These are phyloP conservation scores for Hanseniaspora lindneri DNA, from an alignment of 805 yeast species.

Conservation along the genomic window DNA sequence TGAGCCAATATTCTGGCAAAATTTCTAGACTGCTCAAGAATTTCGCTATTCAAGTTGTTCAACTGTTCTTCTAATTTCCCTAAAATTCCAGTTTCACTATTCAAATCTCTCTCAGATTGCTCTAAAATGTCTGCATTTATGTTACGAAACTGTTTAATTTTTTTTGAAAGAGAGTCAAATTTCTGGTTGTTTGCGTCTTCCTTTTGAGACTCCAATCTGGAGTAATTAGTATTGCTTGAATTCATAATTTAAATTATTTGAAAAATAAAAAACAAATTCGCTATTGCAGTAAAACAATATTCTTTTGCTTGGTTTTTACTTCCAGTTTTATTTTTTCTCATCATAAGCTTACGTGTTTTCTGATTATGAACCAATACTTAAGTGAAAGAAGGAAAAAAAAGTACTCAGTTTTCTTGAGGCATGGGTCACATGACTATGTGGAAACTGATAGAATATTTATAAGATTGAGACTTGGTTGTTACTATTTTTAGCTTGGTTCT, in stretches of 20 bases:
- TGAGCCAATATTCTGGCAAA: slow-evolving; percentile 6
- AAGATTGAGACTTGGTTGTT: too few species aligned
- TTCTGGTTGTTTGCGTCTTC: slow-evolving; percentile 12
- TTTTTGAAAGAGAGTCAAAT: slow-evolving; percentile 6
- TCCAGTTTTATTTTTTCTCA: too few species aligned
- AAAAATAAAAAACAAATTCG: too few species aligned
- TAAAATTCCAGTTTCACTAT: slow-evolving; percentile 12
- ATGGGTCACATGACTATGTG: too few species aligned
- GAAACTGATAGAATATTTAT: too few species aligned
- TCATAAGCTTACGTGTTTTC: too few species aligned
- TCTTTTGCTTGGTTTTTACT: neutral
- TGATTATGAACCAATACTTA: too few species aligned
- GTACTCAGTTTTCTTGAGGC: too few species aligned
- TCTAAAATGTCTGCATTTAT: slow-evolving; percentile 11
- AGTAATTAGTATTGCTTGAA: slow-evolving; percentile 5
- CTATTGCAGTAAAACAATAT: neutral
- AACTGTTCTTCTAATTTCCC: slow-evolving; percentile 8
- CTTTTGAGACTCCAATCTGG: slow-evolving; percentile 11
- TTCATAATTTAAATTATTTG: too few species aligned
- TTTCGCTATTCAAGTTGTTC: slow-evolving; percentile 1
- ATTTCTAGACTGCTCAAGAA: slow-evolving; percentile 2
- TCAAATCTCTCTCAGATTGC: slow-evolving; percentile 12
- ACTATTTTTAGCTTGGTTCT: too few species aligned
- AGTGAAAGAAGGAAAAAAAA: too few species aligned
- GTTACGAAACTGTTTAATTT: slow-evolving; percentile 10